Evolutionary conservation across 192 early-diverging fungal species (phyloP), one percentile per base, ranked within the genome.

Genomic region (Coemansia sp.): DNA sequence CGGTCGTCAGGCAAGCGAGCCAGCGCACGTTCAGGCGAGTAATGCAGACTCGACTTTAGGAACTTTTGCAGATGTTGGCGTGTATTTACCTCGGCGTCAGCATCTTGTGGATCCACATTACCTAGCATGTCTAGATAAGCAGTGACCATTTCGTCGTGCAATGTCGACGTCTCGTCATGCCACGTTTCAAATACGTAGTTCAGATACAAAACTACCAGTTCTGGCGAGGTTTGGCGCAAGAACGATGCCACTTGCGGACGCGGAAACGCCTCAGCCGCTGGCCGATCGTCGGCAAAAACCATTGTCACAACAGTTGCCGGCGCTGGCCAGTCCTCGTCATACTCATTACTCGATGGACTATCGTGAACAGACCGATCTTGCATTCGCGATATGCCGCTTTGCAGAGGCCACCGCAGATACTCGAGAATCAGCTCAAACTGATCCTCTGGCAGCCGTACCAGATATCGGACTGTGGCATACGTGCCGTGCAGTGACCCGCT

Each of bases 361-460:
- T 14, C 41, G 3, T 87, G 83, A 56, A 47, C n/a, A 2, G 47
- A 52, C 10, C 32, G 24, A 2, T n/a, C 24, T 22, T 60, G 45
- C 35, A 43, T 22, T 7, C 29, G 27, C 10, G 66, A 70, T 5
- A 86, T 82, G 66, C 90, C 85, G 22, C 56, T 57, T 43, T 92
- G 79, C 48, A 98, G 62, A 4, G 94, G 87, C 88, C 91, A 94
- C 23, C 79, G 73, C 39, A 89, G 81, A 64, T 93, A 96, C 58
- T 95, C 88, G 2, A 95, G 75, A 21, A 98, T 86, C 54, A 96
- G 79, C 45, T 93, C 87, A 29, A 93, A 81, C 59, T 93, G 83
- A 22, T 89, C 89, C 1, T 86, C 74, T 3, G 90, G 88, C 35
- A 98, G 77, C 2, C 85, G 82, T 50, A 95, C 88, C 37, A 98